Evolutionary conservation across 2,329 filamentous ascomycete species (phyloP), one percentile per base, ranked within the genome.

Genomic region (Scorias spongiosa): DNA sequence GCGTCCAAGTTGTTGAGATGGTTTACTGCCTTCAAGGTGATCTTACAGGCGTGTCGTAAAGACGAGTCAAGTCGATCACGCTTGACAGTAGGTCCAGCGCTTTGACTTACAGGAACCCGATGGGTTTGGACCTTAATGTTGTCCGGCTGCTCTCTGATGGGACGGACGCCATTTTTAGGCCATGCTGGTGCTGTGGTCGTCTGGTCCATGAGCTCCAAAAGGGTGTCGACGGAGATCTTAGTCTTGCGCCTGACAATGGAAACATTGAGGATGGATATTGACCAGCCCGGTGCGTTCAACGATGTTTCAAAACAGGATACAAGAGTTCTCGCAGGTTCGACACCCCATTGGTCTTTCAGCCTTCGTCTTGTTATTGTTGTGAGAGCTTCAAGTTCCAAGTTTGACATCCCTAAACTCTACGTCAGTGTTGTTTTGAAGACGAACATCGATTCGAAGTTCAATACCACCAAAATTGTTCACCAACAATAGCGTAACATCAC

Each of bases 1-100:
- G 71, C 76, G 56, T 80, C 76, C 70, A 73, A 80, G 47, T 64
- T 70, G 1, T 78, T 81, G 38, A 81, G 62, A 45, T 79, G 72
- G 0, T 76, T 75, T 56, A 81, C 77, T 2, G 76, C 75, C 8
- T 63, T 63, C 39, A 80, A 64, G 2, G 76, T 66, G 2, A 64
- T 63, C 12, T 62, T 58, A 54, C 67, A 69, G 20, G 66, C 68
- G 44, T 50, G 58, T 4, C 59, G 54, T 1, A 71, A 53, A 0
- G 65, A 63, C 8, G 57, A 55, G 30, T 67, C 61, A 14, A 70
- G 43, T 1, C 44, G 45, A 1, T 42, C 18, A 17, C 53, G 42
- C 43, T 61, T 52, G 4, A 61, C 50, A 20, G 42, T 50, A 2
- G 58, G 58, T 2, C 57, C 55, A 18, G 50, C 45, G 15, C 51